Evolutionary conservation across 768 basidiomycete species (phyloP).

Genomic region (Phaeotremella fagi): DNA sequence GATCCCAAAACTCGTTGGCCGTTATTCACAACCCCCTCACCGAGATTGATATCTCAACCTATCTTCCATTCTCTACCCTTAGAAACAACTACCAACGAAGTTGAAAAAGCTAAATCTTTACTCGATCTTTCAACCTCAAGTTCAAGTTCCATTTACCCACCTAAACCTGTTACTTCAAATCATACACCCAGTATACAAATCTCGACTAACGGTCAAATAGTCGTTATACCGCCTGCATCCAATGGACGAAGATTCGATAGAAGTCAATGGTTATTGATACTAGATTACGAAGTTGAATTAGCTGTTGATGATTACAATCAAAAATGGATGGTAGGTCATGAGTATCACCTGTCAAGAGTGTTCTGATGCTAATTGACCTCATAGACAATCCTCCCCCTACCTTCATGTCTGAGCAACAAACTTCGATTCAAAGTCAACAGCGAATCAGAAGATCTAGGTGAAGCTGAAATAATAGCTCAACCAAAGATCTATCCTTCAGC

Average conservation of each 20-base stretch:
- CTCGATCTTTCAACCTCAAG: not conserved
- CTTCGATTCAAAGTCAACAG: not conserved
- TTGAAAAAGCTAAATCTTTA: not conserved
- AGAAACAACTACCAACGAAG: not conserved
- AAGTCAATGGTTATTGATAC: not conserved
- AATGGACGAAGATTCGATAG: not conserved
- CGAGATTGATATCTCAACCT: not conserved
- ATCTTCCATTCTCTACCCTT: not conserved
- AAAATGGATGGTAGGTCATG: not conserved
- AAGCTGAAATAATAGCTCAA: not conserved
- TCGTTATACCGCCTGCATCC: not conserved
- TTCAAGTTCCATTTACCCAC: not conserved
- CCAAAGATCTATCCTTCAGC: not conserved
- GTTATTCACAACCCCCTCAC: not conserved
- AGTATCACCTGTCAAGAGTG: too few relatives aligned
- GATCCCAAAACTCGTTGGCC: not conserved
- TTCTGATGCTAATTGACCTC: not conserved
- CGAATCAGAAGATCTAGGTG: not conserved
- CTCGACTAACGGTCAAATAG: not conserved
- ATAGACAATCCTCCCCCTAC: not conserved
- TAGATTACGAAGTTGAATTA: not conserved
- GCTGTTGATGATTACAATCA: not conserved
- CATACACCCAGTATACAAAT: too few relatives aligned
- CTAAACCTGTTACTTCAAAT: too few relatives aligned
- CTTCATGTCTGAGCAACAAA: not conserved